Percentiles rank a stretch among this genome's conserved stretches.
Conservation (phyloP, 768 basidiomycete genomes). For the Calocybe indica region DNA sequence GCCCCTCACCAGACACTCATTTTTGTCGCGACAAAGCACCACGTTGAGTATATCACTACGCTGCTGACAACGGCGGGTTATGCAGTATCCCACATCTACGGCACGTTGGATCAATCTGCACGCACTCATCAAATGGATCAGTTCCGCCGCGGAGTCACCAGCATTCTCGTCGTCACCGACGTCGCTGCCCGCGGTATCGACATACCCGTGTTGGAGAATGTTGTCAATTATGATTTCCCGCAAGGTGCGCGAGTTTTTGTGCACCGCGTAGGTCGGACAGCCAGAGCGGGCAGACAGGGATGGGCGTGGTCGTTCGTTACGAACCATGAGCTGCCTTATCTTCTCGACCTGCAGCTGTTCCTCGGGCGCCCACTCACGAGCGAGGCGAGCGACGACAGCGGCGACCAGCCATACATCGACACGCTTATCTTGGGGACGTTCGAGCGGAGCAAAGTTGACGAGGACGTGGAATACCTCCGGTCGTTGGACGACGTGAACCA, state of each 20-base stretch:
- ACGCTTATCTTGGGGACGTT: conserved; percentile 78
- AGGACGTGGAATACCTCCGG: conserved; percentile 76
- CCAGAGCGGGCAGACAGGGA: conserved; percentile 89
- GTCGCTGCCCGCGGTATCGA: conserved; percentile 98
- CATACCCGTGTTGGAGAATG: conserved; percentile 93
- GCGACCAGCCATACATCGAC: conserved; percentile 63
- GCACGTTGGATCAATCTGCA: conserved; percentile 88
- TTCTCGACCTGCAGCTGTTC: conserved; percentile 91
- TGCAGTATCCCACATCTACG: conserved; percentile 90
- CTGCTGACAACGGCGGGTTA: conserved; percentile 81
- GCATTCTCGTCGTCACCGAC: conserved; percentile 92
- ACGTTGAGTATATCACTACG: conserved; percentile 88
- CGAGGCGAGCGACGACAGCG: conserved; percentile 35
- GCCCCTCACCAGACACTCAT: conserved; percentile 89
- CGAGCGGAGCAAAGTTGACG: conserved; percentile 72
- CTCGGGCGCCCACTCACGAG: conserved; percentile 71
- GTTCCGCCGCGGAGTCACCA: conserved; percentile 77
- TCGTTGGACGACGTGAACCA: conserved; percentile 60
- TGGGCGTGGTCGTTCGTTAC: conserved; percentile 97
- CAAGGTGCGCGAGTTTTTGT: conserved; percentile 91
- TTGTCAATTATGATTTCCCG: conserved; percentile 98
- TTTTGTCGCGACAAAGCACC: conserved; percentile 96
- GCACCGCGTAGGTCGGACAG: conserved; percentile 95
- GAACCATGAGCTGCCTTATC: conserved; percentile 78
- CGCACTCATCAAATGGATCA: conserved; percentile 86